These are phyloP conservation scores for Hemisphaericaspora xylanilytica DNA, from an alignment of 1,139 yeast species.

Conservation along the genomic window DNA sequence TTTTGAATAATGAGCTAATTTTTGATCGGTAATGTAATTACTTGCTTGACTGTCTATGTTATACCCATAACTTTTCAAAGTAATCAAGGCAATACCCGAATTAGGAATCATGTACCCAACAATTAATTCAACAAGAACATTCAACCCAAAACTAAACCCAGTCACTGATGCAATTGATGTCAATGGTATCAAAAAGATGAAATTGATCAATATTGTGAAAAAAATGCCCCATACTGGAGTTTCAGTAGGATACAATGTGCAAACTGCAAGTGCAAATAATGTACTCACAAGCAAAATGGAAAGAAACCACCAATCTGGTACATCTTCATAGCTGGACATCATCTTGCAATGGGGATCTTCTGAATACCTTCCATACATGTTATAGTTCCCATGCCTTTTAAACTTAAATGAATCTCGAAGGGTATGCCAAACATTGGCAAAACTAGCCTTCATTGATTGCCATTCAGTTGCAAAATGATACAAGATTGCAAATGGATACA, in stretches of 20 bases:
- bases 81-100: conserved; percentile 37
- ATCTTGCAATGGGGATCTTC: conserved; percentile 41
- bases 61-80: conserved; percentile 38
- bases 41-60: conserved; percentile 38
- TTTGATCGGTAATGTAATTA: conserved; percentile 36
- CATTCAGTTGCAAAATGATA: conserved; percentile 39
- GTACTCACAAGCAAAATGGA: conserved; percentile 29
- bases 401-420: conserved; percentile 28
- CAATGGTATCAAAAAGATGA: conserved; percentile 34
- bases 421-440: conserved; percentile 35
- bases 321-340: conserved; percentile 40
- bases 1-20: conserved; percentile 34
- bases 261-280: conserved; percentile 30
- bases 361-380: conserved; percentile 6
- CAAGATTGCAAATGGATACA: conserved; percentile 43
- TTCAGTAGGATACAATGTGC: conserved; percentile 32
- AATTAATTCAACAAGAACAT: conserved; percentile 39
- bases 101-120: conserved; percentile 41
- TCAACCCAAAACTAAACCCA: conserved; percentile 37
- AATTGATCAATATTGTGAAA: conserved; percentile 35
- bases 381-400: conserved; percentile 9
- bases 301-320: conserved; percentile 44
- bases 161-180: conserved; percentile 38
- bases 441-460: conserved; percentile 43
- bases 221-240: conserved; percentile 40